phyloP scores from a whole-genome alignment of 2,329 filamentous ascomycete genomes.

The Emergomyces pasteurianus region DNA sequence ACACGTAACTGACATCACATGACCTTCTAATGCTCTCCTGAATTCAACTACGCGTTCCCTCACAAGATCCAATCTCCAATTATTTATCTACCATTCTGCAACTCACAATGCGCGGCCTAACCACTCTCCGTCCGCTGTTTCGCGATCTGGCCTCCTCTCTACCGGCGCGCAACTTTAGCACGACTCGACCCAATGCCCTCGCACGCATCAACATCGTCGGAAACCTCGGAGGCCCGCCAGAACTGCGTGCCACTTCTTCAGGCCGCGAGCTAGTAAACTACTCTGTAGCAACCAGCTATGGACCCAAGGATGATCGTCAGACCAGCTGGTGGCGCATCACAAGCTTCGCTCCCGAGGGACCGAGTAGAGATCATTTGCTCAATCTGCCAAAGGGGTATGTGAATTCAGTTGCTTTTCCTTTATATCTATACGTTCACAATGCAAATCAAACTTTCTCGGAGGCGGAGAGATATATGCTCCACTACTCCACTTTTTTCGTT shows the following conservation, averaged over 20 bases:
- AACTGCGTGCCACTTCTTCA: conserved; percentile 56
- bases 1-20: no score
- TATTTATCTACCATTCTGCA: background rate
- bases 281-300: conserved; percentile 56
- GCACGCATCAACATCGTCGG: conserved; percentile 81
- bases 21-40: background rate
- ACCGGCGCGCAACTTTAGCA: conserved; percentile 60
- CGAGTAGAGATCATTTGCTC: conserved; percentile 59
- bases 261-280: conserved; percentile 70
- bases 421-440: background rate
- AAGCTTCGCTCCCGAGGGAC: conserved; percentile 56
- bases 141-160: conserved; percentile 31
- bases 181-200: conserved; percentile 48
- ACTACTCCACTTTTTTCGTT: no score
- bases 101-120: conserved; percentile 32
- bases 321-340: conserved; percentile 79
- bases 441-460: background rate
- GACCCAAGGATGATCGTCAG: conserved; percentile 55
- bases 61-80: background rate
- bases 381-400: conserved; percentile 75
- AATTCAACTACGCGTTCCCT: background rate
- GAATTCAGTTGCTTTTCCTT: conserved; percentile 4
- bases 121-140: conserved; percentile 40
- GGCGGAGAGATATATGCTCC: background rate
- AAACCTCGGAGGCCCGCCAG: conserved; percentile 67